Conservation (phyloP, 805 yeast genomes). For the Saturnispora diversa region DNA sequence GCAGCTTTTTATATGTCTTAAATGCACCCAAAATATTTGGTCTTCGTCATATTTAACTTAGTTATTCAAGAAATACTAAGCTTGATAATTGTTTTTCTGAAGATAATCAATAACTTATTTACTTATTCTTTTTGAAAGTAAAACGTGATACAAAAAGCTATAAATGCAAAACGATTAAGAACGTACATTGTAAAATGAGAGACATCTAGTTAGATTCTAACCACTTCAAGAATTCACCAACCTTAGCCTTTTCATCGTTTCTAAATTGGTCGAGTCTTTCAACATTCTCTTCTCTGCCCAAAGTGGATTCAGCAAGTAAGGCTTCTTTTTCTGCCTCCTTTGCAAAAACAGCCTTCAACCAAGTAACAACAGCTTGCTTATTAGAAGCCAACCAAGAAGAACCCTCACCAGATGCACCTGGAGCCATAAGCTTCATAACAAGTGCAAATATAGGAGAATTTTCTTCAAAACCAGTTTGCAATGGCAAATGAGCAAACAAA, state of each 20-base stretch:
- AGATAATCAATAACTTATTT: no score
- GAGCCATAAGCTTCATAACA: constrained; percentile 54
- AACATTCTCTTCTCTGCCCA: constrained; percentile 79
- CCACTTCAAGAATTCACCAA: constrained; percentile 63
- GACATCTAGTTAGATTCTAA: constrained; percentile 48
- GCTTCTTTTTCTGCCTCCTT: constrained; percentile 70
- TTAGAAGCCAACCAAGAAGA: constrained; percentile 45
- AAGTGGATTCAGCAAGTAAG: constrained; percentile 62
- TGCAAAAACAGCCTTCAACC: constrained; percentile 62
- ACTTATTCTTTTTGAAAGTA: background rate
- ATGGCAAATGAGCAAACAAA: constrained; percentile 71
- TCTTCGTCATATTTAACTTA: no score
- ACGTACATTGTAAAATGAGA: background rate
- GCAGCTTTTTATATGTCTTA: no score
- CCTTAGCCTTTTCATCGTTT: constrained; percentile 54
- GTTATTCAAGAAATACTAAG: no score
- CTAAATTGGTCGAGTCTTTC: constrained; percentile 76
- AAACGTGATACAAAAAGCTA: no score
- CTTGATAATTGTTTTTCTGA: no score
- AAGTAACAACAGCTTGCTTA: constrained; percentile 55
- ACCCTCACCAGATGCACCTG: constrained; percentile 35
- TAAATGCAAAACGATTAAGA: constrained; percentile 13
- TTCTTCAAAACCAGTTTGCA: constrained; percentile 85
- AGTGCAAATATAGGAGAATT: constrained; percentile 82
- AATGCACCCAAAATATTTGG: no score